Evolutionary conservation across 257 asterid species (phyloP).

Genomic region (Cordia subcordata): DNA sequence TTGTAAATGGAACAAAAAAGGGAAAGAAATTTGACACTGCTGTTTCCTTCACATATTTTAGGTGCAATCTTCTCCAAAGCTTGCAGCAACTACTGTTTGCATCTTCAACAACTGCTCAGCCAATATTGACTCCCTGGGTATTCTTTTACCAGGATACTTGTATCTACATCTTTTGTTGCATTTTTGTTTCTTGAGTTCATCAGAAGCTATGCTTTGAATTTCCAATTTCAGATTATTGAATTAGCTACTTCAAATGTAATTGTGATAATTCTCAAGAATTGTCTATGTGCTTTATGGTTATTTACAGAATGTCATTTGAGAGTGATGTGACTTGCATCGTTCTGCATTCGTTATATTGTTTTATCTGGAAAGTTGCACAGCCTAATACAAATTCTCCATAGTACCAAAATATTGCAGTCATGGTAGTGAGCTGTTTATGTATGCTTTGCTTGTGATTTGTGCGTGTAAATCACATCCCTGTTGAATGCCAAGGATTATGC

Average conservation of each 20-base stretch:
- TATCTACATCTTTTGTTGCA: neutral
- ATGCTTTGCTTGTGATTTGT: too few relatives aligned
- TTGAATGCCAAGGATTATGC: too few relatives aligned
- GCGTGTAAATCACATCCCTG: too few relatives aligned
- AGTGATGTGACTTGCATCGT: neutral
- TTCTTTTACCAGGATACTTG: slow-evolving; percentile 1
- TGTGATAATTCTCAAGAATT: too few relatives aligned
- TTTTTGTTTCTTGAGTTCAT: slow-evolving; percentile 1
- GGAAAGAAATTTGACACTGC: slow-evolving; percentile 2
- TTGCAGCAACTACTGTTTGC: slow-evolving; percentile 93
- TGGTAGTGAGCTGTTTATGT: too few relatives aligned
- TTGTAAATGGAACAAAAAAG: neutral
- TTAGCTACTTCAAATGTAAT: neutral
- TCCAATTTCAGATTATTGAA: neutral
- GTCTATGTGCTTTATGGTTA: too few relatives aligned
- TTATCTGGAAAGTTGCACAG: neutral
- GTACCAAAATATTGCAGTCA: too few relatives aligned
- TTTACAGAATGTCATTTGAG: neutral
- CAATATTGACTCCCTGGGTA: slow-evolving; percentile 95
- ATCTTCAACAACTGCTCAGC: slow-evolving; percentile 96
- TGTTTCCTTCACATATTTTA: slow-evolving; percentile 25
- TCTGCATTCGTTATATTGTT: neutral
- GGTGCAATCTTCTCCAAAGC: slow-evolving; percentile 93
- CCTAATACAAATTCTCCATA: too few relatives aligned
- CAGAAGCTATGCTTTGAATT: neutral